These are phyloP conservation scores for Cymbidium sinense DNA, from an alignment of 106 monocot genomes.

Conservation along the genomic window DNA sequence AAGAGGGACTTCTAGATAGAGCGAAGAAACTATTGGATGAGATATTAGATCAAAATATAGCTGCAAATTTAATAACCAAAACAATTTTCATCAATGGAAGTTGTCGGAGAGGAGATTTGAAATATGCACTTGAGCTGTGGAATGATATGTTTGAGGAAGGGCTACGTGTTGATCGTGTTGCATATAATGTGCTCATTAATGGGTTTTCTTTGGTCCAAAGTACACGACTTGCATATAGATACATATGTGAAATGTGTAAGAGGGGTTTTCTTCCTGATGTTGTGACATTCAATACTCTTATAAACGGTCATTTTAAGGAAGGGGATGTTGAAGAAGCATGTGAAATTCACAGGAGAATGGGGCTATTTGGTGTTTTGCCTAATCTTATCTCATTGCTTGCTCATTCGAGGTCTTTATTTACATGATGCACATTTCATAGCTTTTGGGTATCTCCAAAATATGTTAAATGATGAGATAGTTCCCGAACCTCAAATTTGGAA, in stretches of 20 bases:
- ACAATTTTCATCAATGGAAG: constrained; percentile 65
- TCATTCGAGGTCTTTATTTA: constrained; percentile 53
- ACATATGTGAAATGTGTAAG: constrained; percentile 56
- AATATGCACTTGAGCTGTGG: constrained; percentile 52
- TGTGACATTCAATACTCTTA: constrained; percentile 70
- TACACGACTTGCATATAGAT: constrained; percentile 39
- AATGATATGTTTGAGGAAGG: constrained; percentile 27
- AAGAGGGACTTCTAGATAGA: constrained; percentile 40
- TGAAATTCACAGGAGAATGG: constrained; percentile 35
- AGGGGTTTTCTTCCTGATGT: constrained; percentile 65
- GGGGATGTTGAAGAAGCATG: constrained; percentile 55
- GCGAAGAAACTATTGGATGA: constrained; percentile 40
- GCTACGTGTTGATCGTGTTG: constrained; percentile 34
- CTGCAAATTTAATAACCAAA: constrained; percentile 46
- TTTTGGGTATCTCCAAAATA: constrained; percentile 22
- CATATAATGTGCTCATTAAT: constrained; percentile 66
- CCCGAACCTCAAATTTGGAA: constrained; percentile 57
- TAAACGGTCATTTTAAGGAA: constrained; percentile 38
- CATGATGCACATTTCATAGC: constrained; percentile 36
- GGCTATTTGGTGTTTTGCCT: constrained; percentile 30
- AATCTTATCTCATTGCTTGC: constrained; percentile 43
- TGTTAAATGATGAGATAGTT: constrained; percentile 33
- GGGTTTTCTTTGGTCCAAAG: constrained; percentile 50
- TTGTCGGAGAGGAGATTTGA: constrained; percentile 39
- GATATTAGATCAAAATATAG: constrained; percentile 28